Evolutionary conservation across 2,329 filamentous ascomycete genomes (phyloP).

Genomic region (Arachnomyces sp.): DNA sequence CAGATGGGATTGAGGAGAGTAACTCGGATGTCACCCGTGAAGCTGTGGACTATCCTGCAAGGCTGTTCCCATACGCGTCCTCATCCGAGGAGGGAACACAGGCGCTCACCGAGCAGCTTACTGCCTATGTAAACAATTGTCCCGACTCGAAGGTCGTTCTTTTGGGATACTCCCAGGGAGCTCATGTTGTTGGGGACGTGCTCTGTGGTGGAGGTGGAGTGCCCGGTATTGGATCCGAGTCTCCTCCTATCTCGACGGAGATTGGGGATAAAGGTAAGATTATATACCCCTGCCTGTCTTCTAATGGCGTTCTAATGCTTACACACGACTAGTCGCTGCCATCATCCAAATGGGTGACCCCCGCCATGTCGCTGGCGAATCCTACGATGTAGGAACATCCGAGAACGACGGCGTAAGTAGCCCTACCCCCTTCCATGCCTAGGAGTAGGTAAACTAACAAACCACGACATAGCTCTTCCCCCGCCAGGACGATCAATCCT

Average conservation of each 20-base stretch:
- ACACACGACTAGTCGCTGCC: slow-evolving; percentile 9
- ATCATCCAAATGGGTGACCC: slow-evolving; percentile 20
- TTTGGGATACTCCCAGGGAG: slow-evolving; percentile 26
- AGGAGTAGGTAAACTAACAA: too few relatives aligned
- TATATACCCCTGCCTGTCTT: too few relatives aligned
- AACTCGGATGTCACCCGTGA: slow-evolving; percentile 6
- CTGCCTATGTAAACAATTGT: slow-evolving; percentile 13
- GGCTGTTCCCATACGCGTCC: slow-evolving; percentile 14
- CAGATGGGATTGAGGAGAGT: background rate
- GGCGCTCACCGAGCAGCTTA: slow-evolving; percentile 14
- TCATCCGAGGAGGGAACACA: slow-evolving; percentile 14
- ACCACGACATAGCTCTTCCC: slow-evolving; percentile 5
- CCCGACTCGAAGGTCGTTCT: slow-evolving; percentile 22
- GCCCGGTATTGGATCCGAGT: slow-evolving; percentile 11
- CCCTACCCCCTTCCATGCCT: background rate
- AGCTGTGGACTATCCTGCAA: slow-evolving; percentile 17
- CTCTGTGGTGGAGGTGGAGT: slow-evolving; percentile 20
- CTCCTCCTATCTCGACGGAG: slow-evolving; percentile 7
- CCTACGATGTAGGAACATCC: slow-evolving; percentile 15
- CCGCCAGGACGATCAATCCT: background rate
- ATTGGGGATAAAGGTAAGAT: slow-evolving; percentile 14
- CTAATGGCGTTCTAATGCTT: too few relatives aligned
- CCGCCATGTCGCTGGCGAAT: slow-evolving; percentile 13
- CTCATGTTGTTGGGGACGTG: slow-evolving; percentile 21
- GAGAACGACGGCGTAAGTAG: slow-evolving; percentile 10